Evolutionary conservation across 345 rosid species (phyloP).

Genomic region (Sapria himalayana): DNA sequence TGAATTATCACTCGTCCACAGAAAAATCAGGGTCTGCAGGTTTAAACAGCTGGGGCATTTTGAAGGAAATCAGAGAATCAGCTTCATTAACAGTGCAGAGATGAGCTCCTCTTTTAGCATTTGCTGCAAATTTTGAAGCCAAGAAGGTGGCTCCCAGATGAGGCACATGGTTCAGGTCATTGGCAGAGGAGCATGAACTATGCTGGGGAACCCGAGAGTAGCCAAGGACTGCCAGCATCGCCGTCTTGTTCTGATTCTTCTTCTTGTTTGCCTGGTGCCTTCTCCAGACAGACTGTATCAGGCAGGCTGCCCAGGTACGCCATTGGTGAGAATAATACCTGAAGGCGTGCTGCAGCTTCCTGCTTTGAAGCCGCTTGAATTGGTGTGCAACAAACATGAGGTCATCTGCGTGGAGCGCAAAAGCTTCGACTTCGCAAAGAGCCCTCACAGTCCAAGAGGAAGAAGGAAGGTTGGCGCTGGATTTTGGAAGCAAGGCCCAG

Average conservation of each 20-base stretch:
- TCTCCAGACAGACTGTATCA: slow-evolving; percentile 75
- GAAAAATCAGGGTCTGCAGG: slow-evolving; percentile 61
- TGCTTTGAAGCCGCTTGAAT: slow-evolving; percentile 87
- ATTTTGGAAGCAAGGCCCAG: slow-evolving; percentile 81
- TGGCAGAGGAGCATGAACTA: slow-evolving; percentile 10
- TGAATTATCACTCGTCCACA: too few relatives aligned
- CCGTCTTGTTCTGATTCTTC: slow-evolving; percentile 33
- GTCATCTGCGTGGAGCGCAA: slow-evolving; percentile 67
- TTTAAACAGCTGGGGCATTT: slow-evolving; percentile 59
- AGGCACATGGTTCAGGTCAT: slow-evolving; percentile 11
- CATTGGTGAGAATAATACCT: slow-evolving; percentile 92
- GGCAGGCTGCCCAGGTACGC: slow-evolving; percentile 85
- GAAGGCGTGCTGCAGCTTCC: slow-evolving; percentile 74
- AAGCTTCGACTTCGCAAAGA: slow-evolving; percentile 70
- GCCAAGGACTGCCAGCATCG: slow-evolving; percentile 17
- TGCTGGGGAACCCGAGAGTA: slow-evolving; percentile 11
- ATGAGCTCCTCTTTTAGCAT: slow-evolving; percentile 27
- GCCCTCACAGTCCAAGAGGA: slow-evolving; percentile 67
- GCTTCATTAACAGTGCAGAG: slow-evolving; percentile 20
- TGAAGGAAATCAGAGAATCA: slow-evolving; percentile 28
- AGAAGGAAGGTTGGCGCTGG: slow-evolving; percentile 37
- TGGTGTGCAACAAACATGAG: slow-evolving; percentile 68
- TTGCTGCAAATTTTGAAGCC: slow-evolving; percentile 54
- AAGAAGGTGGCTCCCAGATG: slow-evolving; percentile 39
- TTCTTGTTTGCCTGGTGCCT: slow-evolving; percentile 33